Base-by-base conservation (phyloP, 805 yeast species). In the Citeromyces nyonsensis region DNA sequence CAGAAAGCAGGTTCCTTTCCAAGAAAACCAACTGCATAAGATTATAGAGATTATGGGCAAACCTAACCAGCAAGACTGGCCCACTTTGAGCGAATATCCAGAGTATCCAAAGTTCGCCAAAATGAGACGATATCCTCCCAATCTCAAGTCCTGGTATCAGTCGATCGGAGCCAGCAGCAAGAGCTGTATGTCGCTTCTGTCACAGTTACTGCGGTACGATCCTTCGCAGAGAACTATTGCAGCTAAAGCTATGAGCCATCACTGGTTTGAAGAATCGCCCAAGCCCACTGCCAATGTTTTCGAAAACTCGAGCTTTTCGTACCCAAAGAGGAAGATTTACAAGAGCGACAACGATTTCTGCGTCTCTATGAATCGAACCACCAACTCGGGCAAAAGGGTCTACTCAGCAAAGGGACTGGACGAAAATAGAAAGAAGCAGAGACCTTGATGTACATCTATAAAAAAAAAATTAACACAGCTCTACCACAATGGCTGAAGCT, bases 1-100 rank as follows among this genome's bases (percentile, higher is more conserved):
- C n/a, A 88, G 85, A 47, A 86, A 88, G 47, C 78, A 74, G 35
- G 86, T 88, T 4, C 96, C 97, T 2, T 91, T 91, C 53, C 98
- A 91, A 52, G 74, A 79, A 36, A 86, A 82, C 48, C 99, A 91
- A 56, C 66, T 88, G 48, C 79, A 81, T 44, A 85, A 84, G 49
- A 86, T 91, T 15, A 61, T 91, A 18, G 97, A 91, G 51, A 77
- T 91, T n/a, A 54, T 91, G 38, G 99, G 99, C 0, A 73, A 94
- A 0, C 99, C 99, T 0, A 69, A 69, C 4, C 47, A 60, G 4
- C 68, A 73, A n/a, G 64, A 59, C 31, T 91, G 98, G 97, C 79
- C 91, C 0, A 61, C 76, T 14, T 52, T 91, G 26, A 61, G 64
- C 28, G 73, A 73, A 39, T 86, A 84, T 47, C 97, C 98, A 0